A percentile compares a stretch with the other conserved stretches of the same genome.
Evolutionary conservation across 495 filamentous ascomycete species (phyloP).

Genomic region (Penicillium malachiteum): DNA sequence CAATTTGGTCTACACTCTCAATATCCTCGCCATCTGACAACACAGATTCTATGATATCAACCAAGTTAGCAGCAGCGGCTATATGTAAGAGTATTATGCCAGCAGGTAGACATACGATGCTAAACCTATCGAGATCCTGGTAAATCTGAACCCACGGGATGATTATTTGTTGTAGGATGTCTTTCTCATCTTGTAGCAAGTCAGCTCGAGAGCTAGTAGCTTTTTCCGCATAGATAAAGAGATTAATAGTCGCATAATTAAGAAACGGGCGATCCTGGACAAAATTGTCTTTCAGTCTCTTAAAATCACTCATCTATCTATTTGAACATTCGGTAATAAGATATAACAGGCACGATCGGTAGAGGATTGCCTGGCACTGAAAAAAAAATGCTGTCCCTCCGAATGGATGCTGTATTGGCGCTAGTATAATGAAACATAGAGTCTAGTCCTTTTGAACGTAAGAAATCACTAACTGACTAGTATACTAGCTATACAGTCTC

Average conservation of each 20-base stretch:
- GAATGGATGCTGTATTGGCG: neutral
- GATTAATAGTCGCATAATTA: constrained; percentile 11
- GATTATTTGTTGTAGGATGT: constrained; percentile 5
- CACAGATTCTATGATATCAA: constrained; percentile 1
- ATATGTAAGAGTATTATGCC: constrained; percentile 8
- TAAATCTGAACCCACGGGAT: constrained; percentile 6
- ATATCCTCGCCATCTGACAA: neutral
- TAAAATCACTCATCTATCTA: constrained; percentile 1
- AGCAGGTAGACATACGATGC: neutral
- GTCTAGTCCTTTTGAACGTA: constrained; percentile 9
- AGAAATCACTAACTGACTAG: constrained; percentile 22
- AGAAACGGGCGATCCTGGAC: constrained; percentile 5
- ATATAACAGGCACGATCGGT: constrained; percentile 13
- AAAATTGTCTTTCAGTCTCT: neutral
- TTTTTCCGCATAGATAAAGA: constrained; percentile 13
- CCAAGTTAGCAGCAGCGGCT: constrained; percentile 6
- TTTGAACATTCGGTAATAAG: neutral
- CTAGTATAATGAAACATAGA: constrained; percentile 15
- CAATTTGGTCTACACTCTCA: neutral
- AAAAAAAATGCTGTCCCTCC: constrained; percentile 1
- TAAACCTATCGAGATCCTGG: neutral
- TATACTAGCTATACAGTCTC: constrained; percentile 15
- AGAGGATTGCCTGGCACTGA: constrained; percentile 6
- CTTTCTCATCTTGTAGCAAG: constrained; percentile 1
- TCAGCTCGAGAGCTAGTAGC: neutral